These are phyloP conservation scores for Lavandula angustifolia DNA, from an alignment of 257 asterid species.

Conservation along the genomic window DNA sequence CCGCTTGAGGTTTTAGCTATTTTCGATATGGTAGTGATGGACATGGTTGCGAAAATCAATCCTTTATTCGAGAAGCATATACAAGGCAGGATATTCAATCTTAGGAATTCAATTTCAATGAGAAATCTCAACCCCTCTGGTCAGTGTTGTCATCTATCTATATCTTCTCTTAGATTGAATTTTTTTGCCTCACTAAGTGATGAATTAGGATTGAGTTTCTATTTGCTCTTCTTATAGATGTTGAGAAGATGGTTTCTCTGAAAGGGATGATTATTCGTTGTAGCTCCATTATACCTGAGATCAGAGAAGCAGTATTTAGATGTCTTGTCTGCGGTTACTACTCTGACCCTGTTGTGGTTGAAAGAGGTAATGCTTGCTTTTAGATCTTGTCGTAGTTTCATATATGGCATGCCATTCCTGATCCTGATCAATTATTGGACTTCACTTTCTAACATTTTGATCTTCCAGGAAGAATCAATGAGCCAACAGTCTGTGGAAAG, in stretches of 20 bases:
- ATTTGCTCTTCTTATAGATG: conserved; percentile 49
- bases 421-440: neutral
- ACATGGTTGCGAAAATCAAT: conserved; percentile 69
- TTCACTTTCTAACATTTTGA: conserved; percentile 15
- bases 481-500: conserved; percentile 77
- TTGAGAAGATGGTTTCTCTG: conserved; percentile 92
- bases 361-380: conserved; percentile 60
- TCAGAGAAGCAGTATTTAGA: conserved; percentile 91
- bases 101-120: conserved; percentile 74
- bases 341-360: conserved; percentile 87
- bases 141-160: conserved; percentile 36
- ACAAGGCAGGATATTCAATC: conserved; percentile 88
- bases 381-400: conserved; percentile 11
- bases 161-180: neutral
- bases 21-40: conserved; percentile 91
- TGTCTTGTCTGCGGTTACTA: conserved; percentile 94
- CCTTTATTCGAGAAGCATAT: conserved; percentile 90
- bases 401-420: neutral
- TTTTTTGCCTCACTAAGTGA: neutral
- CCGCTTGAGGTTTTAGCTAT: conserved; percentile 97
- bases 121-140: conserved; percentile 97
- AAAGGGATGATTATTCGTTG: conserved; percentile 97
- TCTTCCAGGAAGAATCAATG: conserved; percentile 75
- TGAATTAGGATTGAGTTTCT: neutral
- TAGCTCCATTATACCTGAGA: conserved; percentile 95